These are phyloP conservation scores for Claviceps capensis DNA, from an alignment of 2,329 filamentous ascomycete genomes.

Conservation along the genomic window DNA sequence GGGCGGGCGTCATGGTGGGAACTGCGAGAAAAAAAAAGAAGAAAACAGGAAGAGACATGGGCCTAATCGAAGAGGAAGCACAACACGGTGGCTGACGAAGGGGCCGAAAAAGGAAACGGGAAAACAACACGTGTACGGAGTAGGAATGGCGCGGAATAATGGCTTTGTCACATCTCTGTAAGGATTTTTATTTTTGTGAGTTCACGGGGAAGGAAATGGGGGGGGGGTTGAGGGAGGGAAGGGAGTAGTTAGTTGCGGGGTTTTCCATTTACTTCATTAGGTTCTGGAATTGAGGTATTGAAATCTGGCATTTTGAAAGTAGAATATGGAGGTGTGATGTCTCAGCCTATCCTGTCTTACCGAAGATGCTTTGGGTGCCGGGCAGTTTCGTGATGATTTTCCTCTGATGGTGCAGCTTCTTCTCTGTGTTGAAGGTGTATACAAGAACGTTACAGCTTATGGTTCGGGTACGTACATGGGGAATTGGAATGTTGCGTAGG, in stretches of 20 bases:
- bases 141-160: slow-evolving; percentile 1
- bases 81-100: neutral
- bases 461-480: too few species aligned
- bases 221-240: neutral
- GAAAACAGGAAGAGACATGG: neutral
- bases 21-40: neutral
- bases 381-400: too few species aligned
- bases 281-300: too few species aligned
- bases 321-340: too few species aligned
- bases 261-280: too few species aligned
- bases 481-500: too few species aligned
- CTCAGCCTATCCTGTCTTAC: too few species aligned
- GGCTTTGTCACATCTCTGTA: neutral
- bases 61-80: neutral
- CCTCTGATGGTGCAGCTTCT: too few species aligned
- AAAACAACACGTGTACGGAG: slow-evolving; percentile 1
- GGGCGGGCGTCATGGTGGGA: neutral
- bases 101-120: neutral
- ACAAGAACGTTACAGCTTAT: too few species aligned
- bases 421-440: too few species aligned
- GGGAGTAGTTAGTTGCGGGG: neutral
- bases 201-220: neutral
- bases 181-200: neutral
- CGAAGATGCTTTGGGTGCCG: too few species aligned
- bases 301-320: too few species aligned